phyloP scores from a whole-genome alignment of 2,329 filamentous ascomycete genomes.

The Pestalotiopsis sp. region DNA sequence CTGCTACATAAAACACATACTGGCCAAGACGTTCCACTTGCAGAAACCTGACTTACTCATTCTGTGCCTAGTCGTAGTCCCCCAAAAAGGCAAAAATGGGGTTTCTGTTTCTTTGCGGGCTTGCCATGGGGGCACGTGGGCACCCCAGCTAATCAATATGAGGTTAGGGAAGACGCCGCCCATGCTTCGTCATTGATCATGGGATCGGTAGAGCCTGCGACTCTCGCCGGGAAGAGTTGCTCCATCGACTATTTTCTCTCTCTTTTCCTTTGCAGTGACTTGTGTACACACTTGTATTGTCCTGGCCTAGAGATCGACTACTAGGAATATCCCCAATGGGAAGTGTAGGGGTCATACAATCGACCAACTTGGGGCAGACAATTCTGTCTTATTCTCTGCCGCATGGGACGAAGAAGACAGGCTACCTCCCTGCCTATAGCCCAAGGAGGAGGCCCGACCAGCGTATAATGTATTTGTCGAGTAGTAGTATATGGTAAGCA shows the following conservation, averaged over 20 bases:
- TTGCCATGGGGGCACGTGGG: constrained; percentile 10
- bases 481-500: too few species aligned
- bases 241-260: neutral
- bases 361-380: neutral
- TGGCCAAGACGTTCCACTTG: constrained; percentile 2
- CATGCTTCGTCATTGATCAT: constrained; percentile 7
- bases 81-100: neutral
- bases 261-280: neutral
- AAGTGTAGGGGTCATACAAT: neutral
- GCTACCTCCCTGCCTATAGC: neutral
- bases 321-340: neutral
- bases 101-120: neutral
- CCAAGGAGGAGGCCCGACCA: too few species aligned
- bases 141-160: constrained; percentile 1
- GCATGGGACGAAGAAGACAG: neutral
- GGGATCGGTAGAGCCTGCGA: constrained; percentile 12
- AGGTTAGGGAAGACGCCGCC: constrained; percentile 5
- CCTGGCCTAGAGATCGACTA: neutral
- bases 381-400: neutral
- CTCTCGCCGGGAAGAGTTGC: neutral
- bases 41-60: neutral
- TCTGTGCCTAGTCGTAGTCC: neutral
- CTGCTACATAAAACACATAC: neutral
- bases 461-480: too few species aligned
- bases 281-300: neutral